phyloP scores from a whole-genome alignment of 495 filamentous ascomycete species.

The Annulohypoxylon moriforme region DNA sequence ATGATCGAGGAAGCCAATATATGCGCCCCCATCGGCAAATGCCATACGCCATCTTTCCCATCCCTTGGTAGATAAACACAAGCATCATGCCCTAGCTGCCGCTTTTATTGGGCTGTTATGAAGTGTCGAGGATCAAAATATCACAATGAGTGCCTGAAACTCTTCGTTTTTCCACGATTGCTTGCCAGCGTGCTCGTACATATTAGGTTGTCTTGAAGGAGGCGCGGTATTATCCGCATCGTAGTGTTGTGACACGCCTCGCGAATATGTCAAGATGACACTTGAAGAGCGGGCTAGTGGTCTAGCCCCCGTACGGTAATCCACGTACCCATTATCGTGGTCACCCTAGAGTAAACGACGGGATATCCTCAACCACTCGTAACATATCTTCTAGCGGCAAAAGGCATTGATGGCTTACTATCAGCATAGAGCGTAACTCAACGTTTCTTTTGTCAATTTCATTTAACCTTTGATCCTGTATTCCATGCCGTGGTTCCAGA shows the following conservation, averaged over 20 bases:
- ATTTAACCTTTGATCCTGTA: not conserved
- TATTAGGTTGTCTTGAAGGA: not conserved
- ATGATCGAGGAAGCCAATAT: conserved; percentile 30
- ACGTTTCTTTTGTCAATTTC: not conserved
- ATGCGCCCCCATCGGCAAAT: conserved; percentile 30
- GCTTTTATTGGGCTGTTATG: conserved; percentile 21
- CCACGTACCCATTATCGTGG: conserved; percentile 6
- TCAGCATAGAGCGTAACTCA: conserved; percentile 20
- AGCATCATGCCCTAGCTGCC: conserved; percentile 12
- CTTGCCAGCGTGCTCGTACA: not conserved
- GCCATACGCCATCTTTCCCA: conserved; percentile 21
- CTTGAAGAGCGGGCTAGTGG: not conserved
- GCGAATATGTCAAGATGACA: not conserved
- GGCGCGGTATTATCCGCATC: conserved; percentile 1
- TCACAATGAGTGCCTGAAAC: not conserved
- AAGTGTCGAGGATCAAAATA: not conserved
- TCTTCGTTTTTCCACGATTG: not conserved
- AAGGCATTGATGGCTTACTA: conserved; percentile 37
- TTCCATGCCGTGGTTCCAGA: not conserved
- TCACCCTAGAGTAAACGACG: not conserved
- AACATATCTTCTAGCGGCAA: conserved; percentile 7
- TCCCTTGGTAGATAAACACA: conserved; percentile 1
- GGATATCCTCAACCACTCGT: conserved; percentile 6
- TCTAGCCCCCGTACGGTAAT: not conserved
- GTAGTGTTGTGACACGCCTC: conserved; percentile 12